A percentile compares a stretch with the other conserved stretches of the same genome.
These are phyloP conservation scores for Avena atlantica DNA, from an alignment of 176 grass and related monocot species.

Conservation along the genomic window DNA sequence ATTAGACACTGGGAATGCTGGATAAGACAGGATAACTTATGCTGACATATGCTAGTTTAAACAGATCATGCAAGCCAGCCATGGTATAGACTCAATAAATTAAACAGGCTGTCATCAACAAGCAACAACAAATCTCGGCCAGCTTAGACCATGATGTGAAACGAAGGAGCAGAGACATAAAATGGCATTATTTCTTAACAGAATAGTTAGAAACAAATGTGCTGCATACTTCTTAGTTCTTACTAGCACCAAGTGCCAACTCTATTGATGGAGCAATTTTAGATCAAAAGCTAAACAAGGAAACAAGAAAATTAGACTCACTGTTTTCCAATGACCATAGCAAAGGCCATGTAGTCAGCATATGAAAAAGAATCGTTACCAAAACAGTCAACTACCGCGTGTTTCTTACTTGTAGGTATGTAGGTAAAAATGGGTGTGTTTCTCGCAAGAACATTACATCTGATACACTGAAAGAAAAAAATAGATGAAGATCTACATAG, in stretches of 20 bases:
- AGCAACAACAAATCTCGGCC: slow-evolving; percentile 20
- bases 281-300: background rate
- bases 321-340: background rate
- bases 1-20: background rate
- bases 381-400: slow-evolving; percentile 5
- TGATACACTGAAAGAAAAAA: background rate
- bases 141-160: slow-evolving; percentile 24
- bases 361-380: background rate
- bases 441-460: background rate
- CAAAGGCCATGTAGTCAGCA: background rate
- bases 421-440: background rate
- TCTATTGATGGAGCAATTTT: background rate
- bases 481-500: slow-evolving; percentile 30
- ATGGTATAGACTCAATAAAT: slow-evolving; percentile 27
- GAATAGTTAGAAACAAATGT: background rate
- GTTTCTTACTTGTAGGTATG: background rate
- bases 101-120: slow-evolving; percentile 17
- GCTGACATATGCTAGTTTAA: slow-evolving; percentile 3
- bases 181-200: slow-evolving; percentile 14
- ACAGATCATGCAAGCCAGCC: background rate
- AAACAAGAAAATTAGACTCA: slow-evolving; percentile 20
- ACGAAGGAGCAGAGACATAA: background rate
- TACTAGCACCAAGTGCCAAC: slow-evolving; percentile 12
- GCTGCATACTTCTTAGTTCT: background rate
- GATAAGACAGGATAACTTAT: background rate